Base-by-base conservation (phyloP, 2,329 filamentous ascomycete genomes). In the Aspergillus oerlinghausenensis region DNA sequence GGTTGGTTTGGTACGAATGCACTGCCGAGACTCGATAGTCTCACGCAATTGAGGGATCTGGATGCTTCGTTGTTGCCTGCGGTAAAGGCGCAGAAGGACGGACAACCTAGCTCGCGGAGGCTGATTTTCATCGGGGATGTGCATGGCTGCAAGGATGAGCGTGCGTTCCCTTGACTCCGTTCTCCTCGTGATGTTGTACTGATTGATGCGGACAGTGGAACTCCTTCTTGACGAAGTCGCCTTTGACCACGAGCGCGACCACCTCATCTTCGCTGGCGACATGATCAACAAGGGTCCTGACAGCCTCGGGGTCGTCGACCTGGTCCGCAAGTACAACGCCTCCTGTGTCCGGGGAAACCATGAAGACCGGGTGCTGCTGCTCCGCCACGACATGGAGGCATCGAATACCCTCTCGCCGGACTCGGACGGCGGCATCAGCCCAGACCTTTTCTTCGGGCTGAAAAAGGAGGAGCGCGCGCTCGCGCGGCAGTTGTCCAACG, bases 321-420 rank as follows among this genome's bases (percentile, higher is more conserved):
- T 92, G 45, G 87, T 90, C 40, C 88, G 91, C 70, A 75, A 82
- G 14, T 76, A 93, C 40, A 83, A 84, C 51, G 92, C 93, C 23
- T 90, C 87, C 29, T 90, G 86, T 60, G 91, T 97, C 8, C 87
- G 93, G 51, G 94, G 94, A 19, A 97, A 97, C 74, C 90, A 96
- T 75, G 94, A 99, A 71, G 92, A 97, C 71, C 83, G 86, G 23
- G 80, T 97, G 21, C 80, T 97, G n/a, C 80, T 88, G 8, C 82
- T 86, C 1, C 83, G 86, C 59, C 77, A 79, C 28, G 72, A 80
- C 47, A 77, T 70, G 66, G 70, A 62, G 62, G 69, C 63, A 19
- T 52, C 65, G 11, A 59, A 67, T 45, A 60, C 60, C 11, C 57
- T 63, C n/a, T 35, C 29, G 7, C 58, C 45, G 4, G 59, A 62